phyloP scores from a whole-genome alignment of 2,329 filamentous ascomycete species.

The Cryphonectria parasitica region DNA sequence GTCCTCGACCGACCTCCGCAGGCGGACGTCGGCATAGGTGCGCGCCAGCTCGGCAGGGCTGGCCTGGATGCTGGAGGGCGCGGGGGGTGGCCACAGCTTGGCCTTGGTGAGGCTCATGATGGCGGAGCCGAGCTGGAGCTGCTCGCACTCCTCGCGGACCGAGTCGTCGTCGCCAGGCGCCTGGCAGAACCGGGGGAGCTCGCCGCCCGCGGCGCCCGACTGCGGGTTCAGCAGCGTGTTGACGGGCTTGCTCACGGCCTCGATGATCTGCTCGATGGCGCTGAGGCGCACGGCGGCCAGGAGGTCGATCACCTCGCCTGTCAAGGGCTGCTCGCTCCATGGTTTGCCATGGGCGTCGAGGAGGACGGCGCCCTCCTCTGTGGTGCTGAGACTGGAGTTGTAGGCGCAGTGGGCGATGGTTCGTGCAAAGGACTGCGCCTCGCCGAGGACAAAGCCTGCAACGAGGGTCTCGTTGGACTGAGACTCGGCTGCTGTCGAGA shows the following conservation, averaged over 20 bases:
- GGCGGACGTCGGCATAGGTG: constrained; percentile 67
- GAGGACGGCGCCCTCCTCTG: constrained; percentile 25
- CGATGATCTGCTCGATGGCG: constrained; percentile 28
- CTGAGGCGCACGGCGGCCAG: constrained; percentile 26
- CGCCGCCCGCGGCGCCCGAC: neutral
- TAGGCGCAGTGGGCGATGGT: constrained; percentile 30
- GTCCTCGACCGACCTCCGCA: constrained; percentile 59
- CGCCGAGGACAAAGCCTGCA: constrained; percentile 33
- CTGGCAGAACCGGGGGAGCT: constrained; percentile 30
- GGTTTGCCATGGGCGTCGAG: constrained; percentile 30
- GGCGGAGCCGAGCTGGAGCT: constrained; percentile 34
- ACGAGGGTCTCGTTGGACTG: constrained; percentile 33
- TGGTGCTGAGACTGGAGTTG: constrained; percentile 28
- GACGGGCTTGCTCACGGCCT: constrained; percentile 26
- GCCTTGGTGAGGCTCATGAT: constrained; percentile 30
- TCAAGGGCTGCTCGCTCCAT: constrained; percentile 30
- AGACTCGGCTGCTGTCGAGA: constrained; percentile 11
- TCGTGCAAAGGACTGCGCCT: constrained; percentile 30
- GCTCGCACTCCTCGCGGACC: constrained; percentile 31
- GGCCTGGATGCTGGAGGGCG: constrained; percentile 26
- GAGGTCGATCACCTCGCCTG: constrained; percentile 29
- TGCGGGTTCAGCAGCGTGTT: constrained; percentile 29
- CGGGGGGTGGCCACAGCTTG: constrained; percentile 30
- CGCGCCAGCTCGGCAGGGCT: constrained; percentile 49
- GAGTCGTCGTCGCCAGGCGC: constrained; percentile 27